Conservation (phyloP, 768 basidiomycete species). For the Lentinula aciculospora region DNA sequence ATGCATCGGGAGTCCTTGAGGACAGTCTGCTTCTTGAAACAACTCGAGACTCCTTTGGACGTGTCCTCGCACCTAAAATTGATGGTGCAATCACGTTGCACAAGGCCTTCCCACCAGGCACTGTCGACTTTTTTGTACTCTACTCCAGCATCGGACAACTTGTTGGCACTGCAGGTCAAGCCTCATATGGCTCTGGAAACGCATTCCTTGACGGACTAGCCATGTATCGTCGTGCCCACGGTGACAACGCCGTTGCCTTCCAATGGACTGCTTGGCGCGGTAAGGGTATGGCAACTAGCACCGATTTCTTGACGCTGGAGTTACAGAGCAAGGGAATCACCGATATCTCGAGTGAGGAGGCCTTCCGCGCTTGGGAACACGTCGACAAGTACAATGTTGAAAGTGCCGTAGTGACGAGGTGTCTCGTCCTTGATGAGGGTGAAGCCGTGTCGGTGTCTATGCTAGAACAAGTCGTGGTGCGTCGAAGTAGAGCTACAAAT, state of each 20-base stretch:
- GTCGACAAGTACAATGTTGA: not conserved
- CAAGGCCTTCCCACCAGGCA: constrained; percentile 1
- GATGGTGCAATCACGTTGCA: not conserved
- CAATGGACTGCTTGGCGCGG: constrained; percentile 5
- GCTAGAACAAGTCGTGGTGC: not conserved
- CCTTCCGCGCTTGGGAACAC: constrained; percentile 1
- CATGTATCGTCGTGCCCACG: not conserved
- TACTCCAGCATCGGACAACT: constrained; percentile 1
- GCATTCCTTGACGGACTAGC: constrained; percentile 2
- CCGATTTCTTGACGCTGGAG: not conserved
- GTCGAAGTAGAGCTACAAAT: not conserved
- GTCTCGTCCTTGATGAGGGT: not conserved
- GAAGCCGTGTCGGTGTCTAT: not conserved
- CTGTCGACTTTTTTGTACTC: not conserved
- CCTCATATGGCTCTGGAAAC: not conserved
- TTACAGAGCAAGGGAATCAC: constrained; percentile 1
- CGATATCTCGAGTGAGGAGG: not conserved
- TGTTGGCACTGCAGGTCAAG: constrained; percentile 1
- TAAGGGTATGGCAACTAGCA: not conserved
- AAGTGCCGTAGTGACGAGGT: not conserved
- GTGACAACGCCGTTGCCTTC: constrained; percentile 3
- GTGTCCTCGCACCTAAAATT: not conserved
- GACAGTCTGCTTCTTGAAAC: not conserved
- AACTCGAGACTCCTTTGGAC: not conserved
- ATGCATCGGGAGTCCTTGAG: not conserved